Evolutionary conservation across 179 eudicot genomes (phyloP).

Genomic region (Vitellaria paradoxa): DNA sequence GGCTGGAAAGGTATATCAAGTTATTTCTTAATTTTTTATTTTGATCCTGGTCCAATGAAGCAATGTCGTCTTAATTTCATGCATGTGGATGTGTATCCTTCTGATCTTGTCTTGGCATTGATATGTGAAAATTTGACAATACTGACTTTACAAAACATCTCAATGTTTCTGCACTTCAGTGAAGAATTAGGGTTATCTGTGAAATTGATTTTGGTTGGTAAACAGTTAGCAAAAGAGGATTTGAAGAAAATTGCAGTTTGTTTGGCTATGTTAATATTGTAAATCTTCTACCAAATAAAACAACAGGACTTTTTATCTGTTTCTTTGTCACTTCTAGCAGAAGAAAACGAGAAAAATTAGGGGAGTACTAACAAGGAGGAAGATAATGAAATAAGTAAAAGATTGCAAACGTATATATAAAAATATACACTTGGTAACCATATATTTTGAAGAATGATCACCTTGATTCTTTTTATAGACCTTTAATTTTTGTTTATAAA

Average conservation of each 20-base stretch:
- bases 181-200: background rate
- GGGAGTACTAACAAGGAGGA: background rate
- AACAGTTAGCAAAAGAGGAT: no score
- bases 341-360: background rate
- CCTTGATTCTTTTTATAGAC: background rate
- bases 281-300: background rate
- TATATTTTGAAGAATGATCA: background rate
- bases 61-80: background rate
- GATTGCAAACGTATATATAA: background rate
- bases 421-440: background rate
- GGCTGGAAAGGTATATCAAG: constrained; percentile 53
- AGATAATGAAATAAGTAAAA: background rate
- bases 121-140: background rate
- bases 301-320: background rate
- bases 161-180: background rate
- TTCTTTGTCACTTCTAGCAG: background rate
- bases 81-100: background rate
- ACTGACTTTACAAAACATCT: background rate
- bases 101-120: background rate
- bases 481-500: no score
- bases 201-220: no score
- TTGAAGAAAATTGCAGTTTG: background rate
- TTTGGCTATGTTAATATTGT: background rate
- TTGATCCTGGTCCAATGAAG: background rate
- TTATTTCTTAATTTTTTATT: background rate